phyloP scores from a whole-genome alignment of 257 asterid species.

The Agastache rugosa region DNA sequence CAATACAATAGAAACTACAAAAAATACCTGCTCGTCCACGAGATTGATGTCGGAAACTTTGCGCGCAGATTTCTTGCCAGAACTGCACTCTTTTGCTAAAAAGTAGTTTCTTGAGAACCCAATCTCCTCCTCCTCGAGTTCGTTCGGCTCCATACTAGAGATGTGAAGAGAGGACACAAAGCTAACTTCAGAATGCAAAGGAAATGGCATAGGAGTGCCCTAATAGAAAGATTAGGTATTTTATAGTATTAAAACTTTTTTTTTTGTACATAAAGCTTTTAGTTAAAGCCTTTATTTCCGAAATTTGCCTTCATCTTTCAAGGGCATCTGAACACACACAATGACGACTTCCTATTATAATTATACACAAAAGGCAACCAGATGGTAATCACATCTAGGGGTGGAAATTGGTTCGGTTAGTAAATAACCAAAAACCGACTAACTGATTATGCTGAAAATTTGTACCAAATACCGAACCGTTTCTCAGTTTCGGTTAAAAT shows the following conservation, averaged over 20 bases:
- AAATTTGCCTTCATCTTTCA: not conserved
- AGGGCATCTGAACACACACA: not conserved
- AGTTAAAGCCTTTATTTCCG: not conserved
- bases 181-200: conserved; percentile 3
- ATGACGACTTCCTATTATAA: not conserved
- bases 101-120: conserved; percentile 94
- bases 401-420: too few relatives aligned
- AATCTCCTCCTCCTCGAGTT: conserved; percentile 74
- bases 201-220: not conserved
- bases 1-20: not conserved
- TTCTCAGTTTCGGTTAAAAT: too few relatives aligned
- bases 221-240: not conserved
- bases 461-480: too few relatives aligned
- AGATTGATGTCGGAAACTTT: conserved; percentile 69
- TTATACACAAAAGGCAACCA: not conserved
- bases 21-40: conserved; percentile 81
- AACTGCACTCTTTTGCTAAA: conserved; percentile 77
- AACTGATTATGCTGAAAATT: too few relatives aligned
- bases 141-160: conserved; percentile 55
- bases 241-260: not conserved
- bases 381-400: not conserved
- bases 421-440: too few relatives aligned
- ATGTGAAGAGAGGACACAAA: not conserved
- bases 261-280: not conserved
- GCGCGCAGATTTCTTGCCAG: conserved; percentile 69